Base-by-base conservation (phyloP, 345 rosid species). In the Clarkia xantiana region DNA sequence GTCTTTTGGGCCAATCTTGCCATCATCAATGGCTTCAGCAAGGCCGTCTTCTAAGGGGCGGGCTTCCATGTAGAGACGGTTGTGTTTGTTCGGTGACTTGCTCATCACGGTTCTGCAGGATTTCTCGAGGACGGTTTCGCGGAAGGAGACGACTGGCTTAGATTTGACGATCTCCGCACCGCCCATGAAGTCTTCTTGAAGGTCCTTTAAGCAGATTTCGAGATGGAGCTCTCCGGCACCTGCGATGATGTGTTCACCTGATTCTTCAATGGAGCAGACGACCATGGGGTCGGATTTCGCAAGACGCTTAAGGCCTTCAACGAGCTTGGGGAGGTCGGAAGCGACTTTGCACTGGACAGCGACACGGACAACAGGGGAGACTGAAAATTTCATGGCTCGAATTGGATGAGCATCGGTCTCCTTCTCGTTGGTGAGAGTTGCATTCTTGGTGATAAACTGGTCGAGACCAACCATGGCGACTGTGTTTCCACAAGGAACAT, bases 251-350 rank as follows among this genome's bases (percentile, higher is more conserved):
- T 80, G 84, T 67, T 83, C 81, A 0, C 84, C 86, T 14, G 91
- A 82, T 49, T 82, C 86, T 56, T 79, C 91, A 22, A 75, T 77
- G 29, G 68, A 23, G 51, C 91, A 82, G 16, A 82, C 80, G 56
- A 82, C 86, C 91, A 82, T 82, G 54, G 87, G 93, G 50, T 84
- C 94, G 0, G 88, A 84, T 66, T 84, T 84, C 45, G 85, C 79
- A 54, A 84, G 55, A 52, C 88, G 73, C 52, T 78, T 83, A 4
- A 83, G 78, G 17, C 88, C 88, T 57, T 83, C 83, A 15, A 83
- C 88, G 11, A 77, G 79, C 73, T 78, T 83, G 14, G 87, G 93
- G 12, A 82, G 82, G 45, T 80, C 84, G 54, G 93, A 82, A 0
- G 86, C 86, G 10, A 70, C 82, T 67, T 77, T 82, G 63, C 93